These are phyloP conservation scores for Periglandula ipomoeae DNA, from an alignment of 2,329 filamentous ascomycete species.

Conservation along the genomic window DNA sequence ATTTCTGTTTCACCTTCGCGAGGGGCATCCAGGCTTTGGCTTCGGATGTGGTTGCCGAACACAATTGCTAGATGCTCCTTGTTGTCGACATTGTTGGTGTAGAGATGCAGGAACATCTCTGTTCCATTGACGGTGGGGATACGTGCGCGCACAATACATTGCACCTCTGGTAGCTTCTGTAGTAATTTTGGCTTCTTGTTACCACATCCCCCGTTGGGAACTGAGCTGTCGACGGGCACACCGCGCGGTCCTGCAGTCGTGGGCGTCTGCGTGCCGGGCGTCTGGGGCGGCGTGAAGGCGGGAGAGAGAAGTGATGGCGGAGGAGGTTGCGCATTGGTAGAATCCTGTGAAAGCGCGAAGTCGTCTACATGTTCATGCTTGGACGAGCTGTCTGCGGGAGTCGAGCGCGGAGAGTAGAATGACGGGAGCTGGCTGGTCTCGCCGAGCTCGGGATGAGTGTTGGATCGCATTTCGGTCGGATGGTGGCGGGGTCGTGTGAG, in stretches of 20 bases:
- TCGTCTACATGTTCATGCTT: constrained; percentile 21
- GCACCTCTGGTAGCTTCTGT: constrained; percentile 69
- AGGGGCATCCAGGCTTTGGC: constrained; percentile 59
- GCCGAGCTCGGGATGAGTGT: constrained; percentile 6
- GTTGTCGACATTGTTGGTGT: constrained; percentile 83
- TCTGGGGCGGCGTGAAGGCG: constrained; percentile 67
- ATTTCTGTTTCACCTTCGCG: constrained; percentile 73
- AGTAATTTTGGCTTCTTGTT: constrained; percentile 63
- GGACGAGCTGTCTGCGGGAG: constrained; percentile 16
- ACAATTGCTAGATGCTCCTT: constrained; percentile 98
- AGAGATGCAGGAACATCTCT: constrained; percentile 95
- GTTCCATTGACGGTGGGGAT: constrained; percentile 88
- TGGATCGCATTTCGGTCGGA: constrained; percentile 5
- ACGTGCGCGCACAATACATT: constrained; percentile 86
- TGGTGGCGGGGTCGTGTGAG: background rate
- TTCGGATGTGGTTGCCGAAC: constrained; percentile 79
- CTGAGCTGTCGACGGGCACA: constrained; percentile 51
- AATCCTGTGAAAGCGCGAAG: constrained; percentile 25
- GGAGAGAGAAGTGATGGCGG: constrained; percentile 74
- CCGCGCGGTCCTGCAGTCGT: constrained; percentile 35
- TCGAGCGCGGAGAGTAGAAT: constrained; percentile 36
- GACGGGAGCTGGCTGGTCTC: constrained; percentile 32
- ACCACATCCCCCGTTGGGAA: constrained; percentile 50
- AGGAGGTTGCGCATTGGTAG: constrained; percentile 19
- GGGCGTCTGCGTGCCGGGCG: constrained; percentile 50